A percentile compares a stretch with the other conserved stretches of the same genome.
phyloP scores from a whole-genome alignment of 345 rosid species.

The Rhodamnia rubescens region DNA sequence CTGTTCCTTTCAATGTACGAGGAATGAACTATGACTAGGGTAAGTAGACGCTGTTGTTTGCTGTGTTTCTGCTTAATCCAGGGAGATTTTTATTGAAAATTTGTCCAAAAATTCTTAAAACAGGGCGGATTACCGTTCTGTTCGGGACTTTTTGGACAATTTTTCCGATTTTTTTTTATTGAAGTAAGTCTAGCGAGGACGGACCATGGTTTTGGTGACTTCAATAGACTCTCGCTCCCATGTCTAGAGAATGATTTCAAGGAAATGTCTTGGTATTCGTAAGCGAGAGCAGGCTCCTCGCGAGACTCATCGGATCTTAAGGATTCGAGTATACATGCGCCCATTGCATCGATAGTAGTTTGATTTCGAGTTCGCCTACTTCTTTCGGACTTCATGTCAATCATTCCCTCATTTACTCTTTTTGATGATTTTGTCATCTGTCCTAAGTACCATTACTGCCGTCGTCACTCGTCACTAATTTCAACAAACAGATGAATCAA shows the following conservation, averaged over 20 bases:
- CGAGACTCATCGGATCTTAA: background rate
- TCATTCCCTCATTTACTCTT: background rate
- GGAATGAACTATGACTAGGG: background rate
- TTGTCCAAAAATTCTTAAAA: too few species aligned
- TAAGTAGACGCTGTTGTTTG: background rate
- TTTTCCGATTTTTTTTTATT: background rate
- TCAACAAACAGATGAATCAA: background rate
- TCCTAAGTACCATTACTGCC: too few species aligned
- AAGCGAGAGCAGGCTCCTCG: background rate
- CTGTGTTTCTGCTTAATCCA: too few species aligned
- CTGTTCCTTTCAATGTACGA: too few species aligned
- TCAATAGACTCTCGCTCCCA: background rate
- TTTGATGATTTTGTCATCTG: background rate
- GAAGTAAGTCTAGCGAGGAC: background rate
- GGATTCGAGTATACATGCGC: background rate
- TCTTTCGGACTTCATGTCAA: background rate
- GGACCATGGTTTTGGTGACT: background rate
- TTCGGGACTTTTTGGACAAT: too few species aligned
- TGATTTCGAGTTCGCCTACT: background rate
- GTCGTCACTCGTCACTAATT: too few species aligned
- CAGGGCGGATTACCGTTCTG: too few species aligned
- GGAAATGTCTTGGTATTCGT: background rate
- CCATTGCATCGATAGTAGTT: background rate
- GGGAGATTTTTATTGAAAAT: too few species aligned
- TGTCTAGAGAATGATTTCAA: background rate